Conservation (phyloP, 192 early-diverging fungal genomes). For the Dissophora globulifera region DNA sequence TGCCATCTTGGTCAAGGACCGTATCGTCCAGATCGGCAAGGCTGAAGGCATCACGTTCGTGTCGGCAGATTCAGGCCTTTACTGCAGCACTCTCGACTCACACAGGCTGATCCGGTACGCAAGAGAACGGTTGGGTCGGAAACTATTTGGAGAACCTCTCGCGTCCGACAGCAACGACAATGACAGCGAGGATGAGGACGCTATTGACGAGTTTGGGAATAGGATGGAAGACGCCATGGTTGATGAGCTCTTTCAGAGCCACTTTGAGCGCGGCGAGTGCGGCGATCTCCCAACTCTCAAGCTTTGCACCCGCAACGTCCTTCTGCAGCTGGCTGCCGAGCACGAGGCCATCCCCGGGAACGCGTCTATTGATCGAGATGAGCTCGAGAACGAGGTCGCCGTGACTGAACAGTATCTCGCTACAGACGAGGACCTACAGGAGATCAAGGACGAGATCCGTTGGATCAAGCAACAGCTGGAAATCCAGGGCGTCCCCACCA, state of each 20-base stretch:
- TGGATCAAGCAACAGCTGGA: conserved; percentile 15
- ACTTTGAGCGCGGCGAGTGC: conserved; percentile 32
- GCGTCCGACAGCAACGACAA: not conserved
- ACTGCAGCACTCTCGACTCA: conserved; percentile 19
- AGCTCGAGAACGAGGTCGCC: conserved; percentile 9
- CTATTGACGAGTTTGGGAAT: conserved; percentile 9
- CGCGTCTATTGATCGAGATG: not conserved
- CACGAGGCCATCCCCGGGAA: not conserved
- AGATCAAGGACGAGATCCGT: conserved; percentile 23
- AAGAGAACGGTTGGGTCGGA: conserved; percentile 8
- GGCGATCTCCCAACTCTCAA: conserved; percentile 14
- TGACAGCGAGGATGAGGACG: conserved; percentile 2
- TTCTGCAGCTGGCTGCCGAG: not conserved
- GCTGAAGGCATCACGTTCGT: conserved; percentile 15
- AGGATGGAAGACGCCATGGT: conserved; percentile 34
- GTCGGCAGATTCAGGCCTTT: conserved; percentile 7
- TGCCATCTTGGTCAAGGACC: not conserved
- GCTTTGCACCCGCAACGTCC: conserved; percentile 8
- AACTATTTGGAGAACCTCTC: not conserved
- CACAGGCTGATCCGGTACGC: conserved; percentile 20
- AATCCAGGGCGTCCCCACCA: conserved; percentile 27
- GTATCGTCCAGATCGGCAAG: not conserved
- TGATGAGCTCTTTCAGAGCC: conserved; percentile 28
- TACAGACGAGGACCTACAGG: conserved; percentile 11
- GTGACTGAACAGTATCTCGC: conserved; percentile 9